Evolutionary conservation across 106 monocot genomes (phyloP).

Genomic region (Agapanthus africanus): DNA sequence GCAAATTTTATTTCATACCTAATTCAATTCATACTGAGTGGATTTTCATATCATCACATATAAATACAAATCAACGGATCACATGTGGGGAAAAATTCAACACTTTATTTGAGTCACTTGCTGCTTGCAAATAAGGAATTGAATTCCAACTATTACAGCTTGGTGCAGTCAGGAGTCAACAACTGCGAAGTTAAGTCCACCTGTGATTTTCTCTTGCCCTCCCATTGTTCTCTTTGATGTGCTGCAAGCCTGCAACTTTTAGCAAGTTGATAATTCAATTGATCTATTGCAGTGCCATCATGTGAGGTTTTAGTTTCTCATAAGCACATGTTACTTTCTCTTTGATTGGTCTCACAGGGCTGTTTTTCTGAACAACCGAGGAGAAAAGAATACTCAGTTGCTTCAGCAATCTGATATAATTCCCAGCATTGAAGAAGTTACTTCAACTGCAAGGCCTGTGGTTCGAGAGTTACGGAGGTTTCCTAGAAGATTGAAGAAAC

Average conservation of each 20-base stretch:
- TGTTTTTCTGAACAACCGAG: constrained; percentile 55
- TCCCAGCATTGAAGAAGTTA: constrained; percentile 71
- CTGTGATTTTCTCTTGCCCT: neutral
- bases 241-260: too few relatives aligned
- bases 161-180: neutral
- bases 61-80: neutral
- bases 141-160: neutral
- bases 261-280: neutral
- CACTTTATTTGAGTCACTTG: neutral
- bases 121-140: neutral
- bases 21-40: neutral
- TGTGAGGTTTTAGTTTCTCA: constrained; percentile 6
- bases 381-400: constrained; percentile 50
- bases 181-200: neutral
- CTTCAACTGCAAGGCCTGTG: constrained; percentile 59
- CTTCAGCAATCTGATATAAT: constrained; percentile 65
- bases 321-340: neutral
- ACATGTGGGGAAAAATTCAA: neutral
- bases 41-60: neutral
- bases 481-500: constrained; percentile 71
- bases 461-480: constrained; percentile 62
- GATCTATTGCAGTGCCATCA: neutral
- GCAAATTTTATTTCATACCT: neutral
- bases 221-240: neutral
- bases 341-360: constrained; percentile 34